phyloP scores from a whole-genome alignment of 2,329 filamentous ascomycete genomes.

The Xylariomycetidae sp. region DNA sequence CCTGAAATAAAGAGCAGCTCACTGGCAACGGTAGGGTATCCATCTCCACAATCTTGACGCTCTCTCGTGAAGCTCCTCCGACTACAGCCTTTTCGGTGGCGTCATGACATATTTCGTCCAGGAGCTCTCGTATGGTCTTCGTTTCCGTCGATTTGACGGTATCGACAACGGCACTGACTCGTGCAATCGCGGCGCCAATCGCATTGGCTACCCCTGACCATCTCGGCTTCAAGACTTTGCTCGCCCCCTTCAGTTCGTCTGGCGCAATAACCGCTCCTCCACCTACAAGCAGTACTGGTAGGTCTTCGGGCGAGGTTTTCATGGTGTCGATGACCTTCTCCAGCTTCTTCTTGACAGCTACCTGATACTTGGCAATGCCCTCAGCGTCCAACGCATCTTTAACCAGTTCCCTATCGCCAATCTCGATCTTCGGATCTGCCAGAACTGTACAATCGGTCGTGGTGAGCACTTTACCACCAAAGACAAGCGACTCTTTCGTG shows the following conservation, averaged over 20 bases:
- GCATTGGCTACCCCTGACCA: slow-evolving; percentile 60
- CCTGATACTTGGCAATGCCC: slow-evolving; percentile 18
- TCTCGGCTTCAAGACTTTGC: slow-evolving; percentile 49
- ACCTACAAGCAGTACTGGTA: slow-evolving; percentile 58
- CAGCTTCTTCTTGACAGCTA: slow-evolving; percentile 21
- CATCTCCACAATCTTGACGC: slow-evolving; percentile 46
- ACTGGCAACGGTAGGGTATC: slow-evolving; percentile 50
- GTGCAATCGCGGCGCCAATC: slow-evolving; percentile 58
- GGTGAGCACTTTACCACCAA: slow-evolving; percentile 53
- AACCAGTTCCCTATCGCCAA: slow-evolving; percentile 35
- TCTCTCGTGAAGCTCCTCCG: slow-evolving; percentile 39
- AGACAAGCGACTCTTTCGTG: slow-evolving; percentile 47
- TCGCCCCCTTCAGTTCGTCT: slow-evolving; percentile 49
- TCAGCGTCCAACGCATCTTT: slow-evolving; percentile 19
- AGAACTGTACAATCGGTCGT: slow-evolving; percentile 51
- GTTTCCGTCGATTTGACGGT: slow-evolving; percentile 44
- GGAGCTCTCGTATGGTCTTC: slow-evolving; percentile 31
- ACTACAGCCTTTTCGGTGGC: slow-evolving; percentile 40
- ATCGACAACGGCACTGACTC: slow-evolving; percentile 52
- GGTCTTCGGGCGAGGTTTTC: slow-evolving; percentile 56
- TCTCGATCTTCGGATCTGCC: slow-evolving; percentile 25
- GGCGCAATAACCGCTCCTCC: slow-evolving; percentile 58
- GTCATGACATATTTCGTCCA: slow-evolving; percentile 33
- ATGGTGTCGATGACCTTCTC: slow-evolving; percentile 49
- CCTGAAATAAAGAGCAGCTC: slow-evolving; percentile 1